phyloP scores from a whole-genome alignment of 2,329 filamentous ascomycete genomes.

The Botrytis elliptica region DNA sequence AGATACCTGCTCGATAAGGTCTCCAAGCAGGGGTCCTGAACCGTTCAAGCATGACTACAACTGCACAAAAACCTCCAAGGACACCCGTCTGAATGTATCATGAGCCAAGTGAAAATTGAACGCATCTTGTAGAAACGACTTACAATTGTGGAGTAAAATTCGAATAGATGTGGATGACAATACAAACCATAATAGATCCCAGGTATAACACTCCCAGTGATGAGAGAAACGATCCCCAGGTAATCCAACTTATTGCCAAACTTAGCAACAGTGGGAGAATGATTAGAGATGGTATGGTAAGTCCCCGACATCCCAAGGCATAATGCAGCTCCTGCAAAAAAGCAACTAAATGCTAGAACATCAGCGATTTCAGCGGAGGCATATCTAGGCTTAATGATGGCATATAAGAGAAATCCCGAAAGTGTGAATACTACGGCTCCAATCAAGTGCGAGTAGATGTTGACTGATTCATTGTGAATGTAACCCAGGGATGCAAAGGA shows the following conservation, averaged over 20 bases:
- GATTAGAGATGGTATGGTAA: constrained; percentile 83
- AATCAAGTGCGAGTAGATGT: constrained; percentile 69
- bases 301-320: constrained; percentile 81
- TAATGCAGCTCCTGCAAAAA: constrained; percentile 70
- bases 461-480: constrained; percentile 63
- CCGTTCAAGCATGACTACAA: constrained; percentile 74
- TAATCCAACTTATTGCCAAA: constrained; percentile 96
- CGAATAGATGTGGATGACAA: constrained; percentile 64
- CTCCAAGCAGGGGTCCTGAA: constrained; percentile 84
- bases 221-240: constrained; percentile 86
- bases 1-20: constrained; percentile 84
- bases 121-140: constrained; percentile 1
- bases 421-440: constrained; percentile 61
- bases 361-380: constrained; percentile 60
- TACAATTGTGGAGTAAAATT: constrained; percentile 61
- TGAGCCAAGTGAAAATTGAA: constrained; percentile 8
- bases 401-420: constrained; percentile 54
- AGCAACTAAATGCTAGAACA: constrained; percentile 71
- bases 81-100: constrained; percentile 62
- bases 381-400: constrained; percentile 63
- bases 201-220: constrained; percentile 88
- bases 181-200: constrained; percentile 85
- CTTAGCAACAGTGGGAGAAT: constrained; percentile 72
- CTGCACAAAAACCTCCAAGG: constrained; percentile 72
- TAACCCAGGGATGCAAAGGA: constrained; percentile 60